A percentile compares a stretch with the other conserved stretches of the same genome.
These are phyloP conservation scores for Solanum lignicaule DNA, from an alignment of 257 asterid genomes.

Conservation along the genomic window DNA sequence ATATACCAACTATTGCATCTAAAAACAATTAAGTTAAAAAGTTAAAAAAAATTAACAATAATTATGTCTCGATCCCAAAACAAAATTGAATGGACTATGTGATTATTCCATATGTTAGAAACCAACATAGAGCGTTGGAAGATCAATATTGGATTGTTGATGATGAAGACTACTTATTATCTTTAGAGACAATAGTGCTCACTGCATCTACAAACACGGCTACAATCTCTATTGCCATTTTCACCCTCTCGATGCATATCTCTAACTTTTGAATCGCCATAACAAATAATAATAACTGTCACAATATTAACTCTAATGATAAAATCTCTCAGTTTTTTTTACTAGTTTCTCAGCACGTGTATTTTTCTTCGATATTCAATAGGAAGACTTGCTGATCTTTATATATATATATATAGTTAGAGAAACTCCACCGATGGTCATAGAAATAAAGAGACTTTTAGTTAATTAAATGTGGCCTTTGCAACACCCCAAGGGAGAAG, in stretches of 20 bases:
- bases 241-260: background rate
- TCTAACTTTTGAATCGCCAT: background rate
- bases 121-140: background rate
- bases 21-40: background rate
- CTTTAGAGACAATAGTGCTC: background rate
- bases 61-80: background rate
- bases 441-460: background rate
- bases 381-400: background rate
- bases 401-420: background rate
- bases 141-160: background rate
- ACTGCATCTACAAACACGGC: background rate
- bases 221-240: background rate
- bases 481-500: background rate
- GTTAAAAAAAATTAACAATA: background rate
- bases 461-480: background rate
- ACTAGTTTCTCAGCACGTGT: background rate
- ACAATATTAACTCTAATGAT: background rate
- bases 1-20: background rate
- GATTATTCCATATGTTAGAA: background rate
- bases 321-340: background rate
- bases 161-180: background rate
- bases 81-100: background rate
- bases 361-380: background rate
- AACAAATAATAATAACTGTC: background rate
- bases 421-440: background rate